Conservation (phyloP, 2,329 filamentous ascomycete genomes). For the Albifimbria verrucaria region DNA sequence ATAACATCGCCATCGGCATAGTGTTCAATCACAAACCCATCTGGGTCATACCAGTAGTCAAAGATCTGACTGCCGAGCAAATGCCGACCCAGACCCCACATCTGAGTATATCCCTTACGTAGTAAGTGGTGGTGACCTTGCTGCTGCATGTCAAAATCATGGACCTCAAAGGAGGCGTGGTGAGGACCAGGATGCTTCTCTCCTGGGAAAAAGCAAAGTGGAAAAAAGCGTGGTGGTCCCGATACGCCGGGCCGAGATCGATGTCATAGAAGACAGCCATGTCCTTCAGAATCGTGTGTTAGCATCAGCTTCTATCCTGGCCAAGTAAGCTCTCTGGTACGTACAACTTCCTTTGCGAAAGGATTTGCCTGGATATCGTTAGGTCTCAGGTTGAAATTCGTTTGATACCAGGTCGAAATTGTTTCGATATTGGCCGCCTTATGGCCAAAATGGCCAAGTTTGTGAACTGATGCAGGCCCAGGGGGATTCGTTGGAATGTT, state of each 20-base stretch:
- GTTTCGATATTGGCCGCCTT: conserved; percentile 8
- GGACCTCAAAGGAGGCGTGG: conserved; percentile 40
- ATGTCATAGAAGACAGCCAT: not conserved
- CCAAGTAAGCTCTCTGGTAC: not conserved
- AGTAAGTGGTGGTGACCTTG: conserved; percentile 58
- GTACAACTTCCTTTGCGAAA: not conserved
- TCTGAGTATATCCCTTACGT: conserved; percentile 46
- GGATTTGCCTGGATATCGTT: not conserved
- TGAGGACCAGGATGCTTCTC: conserved; percentile 7
- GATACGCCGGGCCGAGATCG: not conserved
- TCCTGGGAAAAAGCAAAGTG: not conserved
- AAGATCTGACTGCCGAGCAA: conserved; percentile 59
- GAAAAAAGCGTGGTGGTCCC: not conserved
- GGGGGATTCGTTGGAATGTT: conserved; percentile 28
- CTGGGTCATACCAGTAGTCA: conserved; percentile 60
- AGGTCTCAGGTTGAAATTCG: not conserved
- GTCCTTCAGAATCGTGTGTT: not conserved
- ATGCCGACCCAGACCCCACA: conserved; percentile 62
- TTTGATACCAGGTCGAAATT: not conserved
- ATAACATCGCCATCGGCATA: conserved; percentile 62
- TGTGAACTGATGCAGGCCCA: conserved; percentile 31
- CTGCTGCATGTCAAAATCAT: conserved; percentile 59
- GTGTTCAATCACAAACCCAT: conserved; percentile 52
- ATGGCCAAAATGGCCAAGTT: conserved; percentile 38
- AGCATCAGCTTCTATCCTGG: not conserved